These are phyloP conservation scores for Celoporthe dispersa DNA, from an alignment of 2,329 filamentous ascomycete species.

Conservation along the genomic window DNA sequence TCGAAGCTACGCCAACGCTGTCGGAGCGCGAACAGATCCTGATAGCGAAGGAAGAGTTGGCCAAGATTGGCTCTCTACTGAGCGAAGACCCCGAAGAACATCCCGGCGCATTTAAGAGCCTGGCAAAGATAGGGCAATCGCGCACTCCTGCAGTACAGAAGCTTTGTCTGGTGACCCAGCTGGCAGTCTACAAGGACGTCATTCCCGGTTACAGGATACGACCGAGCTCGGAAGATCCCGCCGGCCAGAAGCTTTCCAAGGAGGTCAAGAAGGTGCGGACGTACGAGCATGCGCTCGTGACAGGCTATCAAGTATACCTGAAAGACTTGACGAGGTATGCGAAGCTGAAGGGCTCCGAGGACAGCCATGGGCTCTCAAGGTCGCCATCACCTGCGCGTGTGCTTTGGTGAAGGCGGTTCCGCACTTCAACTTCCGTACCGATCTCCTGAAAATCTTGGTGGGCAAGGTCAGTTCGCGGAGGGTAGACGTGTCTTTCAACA, in stretches of 20 bases:
- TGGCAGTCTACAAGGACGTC: slow-evolving; percentile 91
- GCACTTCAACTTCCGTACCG: slow-evolving; percentile 95
- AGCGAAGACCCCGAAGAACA: slow-evolving; percentile 96
- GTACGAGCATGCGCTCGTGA: slow-evolving; percentile 87
- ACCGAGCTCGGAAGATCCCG: slow-evolving; percentile 73
- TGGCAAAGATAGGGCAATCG: slow-evolving; percentile 75
- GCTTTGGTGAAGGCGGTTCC: slow-evolving; percentile 79
- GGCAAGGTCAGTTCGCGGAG: slow-evolving; percentile 77
- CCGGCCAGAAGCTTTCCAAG: slow-evolving; percentile 83
- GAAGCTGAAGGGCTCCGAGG: slow-evolving; percentile 51
- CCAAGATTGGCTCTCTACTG: slow-evolving; percentile 76
- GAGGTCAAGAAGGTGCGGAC: slow-evolving; percentile 81
- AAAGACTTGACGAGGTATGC: slow-evolving; percentile 73
- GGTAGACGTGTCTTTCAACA: slow-evolving; percentile 75
- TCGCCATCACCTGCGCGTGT: slow-evolving; percentile 87
- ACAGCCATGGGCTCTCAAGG: slow-evolving; percentile 61
- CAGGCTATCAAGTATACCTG: slow-evolving; percentile 84
- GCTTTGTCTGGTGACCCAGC: slow-evolving; percentile 82
- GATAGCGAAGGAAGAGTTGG: slow-evolving; percentile 89
- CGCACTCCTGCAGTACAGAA: slow-evolving; percentile 78
- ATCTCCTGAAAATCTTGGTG: slow-evolving; percentile 85
- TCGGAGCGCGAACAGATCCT: slow-evolving; percentile 79
- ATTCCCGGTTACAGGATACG: slow-evolving; percentile 97
- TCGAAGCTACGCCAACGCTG: slow-evolving; percentile 63
- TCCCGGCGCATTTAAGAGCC: slow-evolving; percentile 74